phyloP scores from a whole-genome alignment of 805 yeast genomes.

The Candida quercuum region DNA sequence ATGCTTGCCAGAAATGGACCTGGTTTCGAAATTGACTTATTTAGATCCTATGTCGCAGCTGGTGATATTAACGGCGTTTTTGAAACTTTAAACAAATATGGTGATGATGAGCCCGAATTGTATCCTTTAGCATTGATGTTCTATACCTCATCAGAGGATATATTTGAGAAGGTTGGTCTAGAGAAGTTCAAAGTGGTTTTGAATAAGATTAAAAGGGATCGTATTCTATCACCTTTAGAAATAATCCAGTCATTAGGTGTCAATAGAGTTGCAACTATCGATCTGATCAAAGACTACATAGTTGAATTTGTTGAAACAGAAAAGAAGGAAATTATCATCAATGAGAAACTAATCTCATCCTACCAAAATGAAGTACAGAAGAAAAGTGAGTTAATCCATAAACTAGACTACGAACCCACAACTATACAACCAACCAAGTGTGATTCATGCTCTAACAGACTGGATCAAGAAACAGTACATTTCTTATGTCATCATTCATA shows the following conservation, averaged over 20 bases:
- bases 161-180: constrained; percentile 48
- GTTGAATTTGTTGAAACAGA: constrained; percentile 55
- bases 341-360: constrained; percentile 56
- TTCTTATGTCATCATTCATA: constrained; percentile 84
- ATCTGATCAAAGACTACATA: constrained; percentile 64
- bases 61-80: constrained; percentile 55
- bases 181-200: constrained; percentile 44
- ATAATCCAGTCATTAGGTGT: constrained; percentile 63
- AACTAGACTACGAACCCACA: constrained; percentile 32
- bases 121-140: constrained; percentile 61
- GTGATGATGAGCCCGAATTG: constrained; percentile 57
- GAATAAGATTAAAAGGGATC: constrained; percentile 42
- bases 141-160: constrained; percentile 48
- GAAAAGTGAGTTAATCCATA: constrained; percentile 49
- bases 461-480: constrained; percentile 77
- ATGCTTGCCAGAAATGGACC: constrained; percentile 27
- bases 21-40: constrained; percentile 44
- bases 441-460: constrained; percentile 27
- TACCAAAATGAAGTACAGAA: constrained; percentile 61
- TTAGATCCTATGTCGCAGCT: constrained; percentile 57
- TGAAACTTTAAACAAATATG: constrained; percentile 52
- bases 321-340: constrained; percentile 61
- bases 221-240: constrained; percentile 68
- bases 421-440: constrained; percentile 32
- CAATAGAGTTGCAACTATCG: constrained; percentile 62